Conservation (phyloP, 2,329 filamentous ascomycete species). For the Aspergillus awamori region DNA sequence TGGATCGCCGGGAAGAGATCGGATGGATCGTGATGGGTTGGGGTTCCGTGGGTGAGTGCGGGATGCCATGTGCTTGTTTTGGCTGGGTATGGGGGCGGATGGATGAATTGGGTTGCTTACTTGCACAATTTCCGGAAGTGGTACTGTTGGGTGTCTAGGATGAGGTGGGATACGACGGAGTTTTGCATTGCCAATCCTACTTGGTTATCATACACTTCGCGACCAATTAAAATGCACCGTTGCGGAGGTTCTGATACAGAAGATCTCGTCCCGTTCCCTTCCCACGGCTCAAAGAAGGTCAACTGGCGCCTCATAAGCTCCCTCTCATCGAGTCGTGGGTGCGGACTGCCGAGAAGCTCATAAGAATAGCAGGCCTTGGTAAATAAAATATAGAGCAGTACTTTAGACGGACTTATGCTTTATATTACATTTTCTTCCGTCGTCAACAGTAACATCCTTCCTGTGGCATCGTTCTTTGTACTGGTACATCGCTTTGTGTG, state of each 20-base stretch:
- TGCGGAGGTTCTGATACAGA: constrained; percentile 9
- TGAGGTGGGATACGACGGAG: background rate
- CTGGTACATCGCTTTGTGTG: too few relatives aligned
- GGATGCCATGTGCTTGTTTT: background rate
- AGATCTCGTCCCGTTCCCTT: constrained; percentile 12
- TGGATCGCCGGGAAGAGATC: background rate
- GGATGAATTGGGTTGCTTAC: background rate
- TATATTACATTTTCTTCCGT: too few relatives aligned
- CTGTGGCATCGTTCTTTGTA: too few relatives aligned
- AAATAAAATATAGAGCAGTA: too few relatives aligned
- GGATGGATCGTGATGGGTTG: background rate
- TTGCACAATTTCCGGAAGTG: background rate
- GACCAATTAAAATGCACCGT: background rate
- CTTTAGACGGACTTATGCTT: too few relatives aligned
- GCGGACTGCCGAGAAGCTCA: too few relatives aligned
- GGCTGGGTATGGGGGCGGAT: background rate
- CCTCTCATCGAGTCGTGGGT: too few relatives aligned
- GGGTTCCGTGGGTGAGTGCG: background rate
- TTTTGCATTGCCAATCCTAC: too few relatives aligned
- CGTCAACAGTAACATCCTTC: too few relatives aligned
- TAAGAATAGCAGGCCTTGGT: too few relatives aligned
- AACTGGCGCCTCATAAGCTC: too few relatives aligned
- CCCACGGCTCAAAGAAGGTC: constrained; percentile 16
- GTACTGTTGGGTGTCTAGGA: background rate
- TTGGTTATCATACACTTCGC: too few relatives aligned